Base-by-base conservation (phyloP, 306 rosid species). In the Potentilla sterilis region DNA sequence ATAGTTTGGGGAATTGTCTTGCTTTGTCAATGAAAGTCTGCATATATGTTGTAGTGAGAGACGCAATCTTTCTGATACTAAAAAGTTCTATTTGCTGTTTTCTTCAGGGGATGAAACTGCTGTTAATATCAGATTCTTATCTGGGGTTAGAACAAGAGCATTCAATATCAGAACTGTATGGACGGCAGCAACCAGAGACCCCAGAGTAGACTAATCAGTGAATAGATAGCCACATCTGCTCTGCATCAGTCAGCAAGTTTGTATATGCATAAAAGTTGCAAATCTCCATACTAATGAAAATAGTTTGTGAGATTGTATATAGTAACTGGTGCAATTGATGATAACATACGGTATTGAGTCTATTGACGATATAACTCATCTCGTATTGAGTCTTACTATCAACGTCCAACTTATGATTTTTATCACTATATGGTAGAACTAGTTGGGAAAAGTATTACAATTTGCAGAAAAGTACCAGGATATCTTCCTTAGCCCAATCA, bases 51-150 rank as follows among this genome's bases (percentile, higher is more conserved):
- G 64, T 58, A 58, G 64, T 4, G 64, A 21, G 13, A n/a, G 18
- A 13, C 0, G 62, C 10, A 7, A 34, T 34, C 67, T 62, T 11
- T 62, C 11, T 15, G 42, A 13, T 62, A 32, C 9, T 62, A 0
- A 47, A 21, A 7, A 28, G 3, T 6, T 34, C 14, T 64, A 46
- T 55, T 3, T 2, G 21, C 43, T 46, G 24, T 70, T 5, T 76
- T 80, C 70, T 79, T 38, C 93, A 89, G 96, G 97, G 84, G 43
- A 65, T 90, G 85, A 92, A 89, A 85, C 67, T 95, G 85, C 78
- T 85, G 66, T 64, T 93, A 67, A 88, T 95, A 73, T 95, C 98
- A 3, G 98, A 95, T 88, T 95, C 96, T 78, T 95, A 95, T 83
- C n/a, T 95, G 76, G 92, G 93, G 52, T 95, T 88, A 18, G 92